Conservation (phyloP, 148 eudicot species). For the Silene latifolia region DNA sequence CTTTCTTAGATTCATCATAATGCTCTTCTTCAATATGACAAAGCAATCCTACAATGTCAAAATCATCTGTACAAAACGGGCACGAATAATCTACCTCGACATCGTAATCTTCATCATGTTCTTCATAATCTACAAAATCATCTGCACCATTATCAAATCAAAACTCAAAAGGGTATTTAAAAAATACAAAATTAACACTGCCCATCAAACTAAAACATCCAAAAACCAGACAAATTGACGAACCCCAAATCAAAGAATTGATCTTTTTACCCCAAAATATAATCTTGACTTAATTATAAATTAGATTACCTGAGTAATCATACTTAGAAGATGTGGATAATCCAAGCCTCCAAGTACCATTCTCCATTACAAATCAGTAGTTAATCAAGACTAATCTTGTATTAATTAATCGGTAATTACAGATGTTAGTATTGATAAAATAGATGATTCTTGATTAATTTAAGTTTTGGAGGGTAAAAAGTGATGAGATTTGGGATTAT, state of each 20-base stretch:
- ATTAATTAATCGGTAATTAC: background rate
- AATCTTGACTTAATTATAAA: background rate
- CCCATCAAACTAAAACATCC: slow-evolving; percentile 13
- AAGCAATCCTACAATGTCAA: slow-evolving; percentile 59
- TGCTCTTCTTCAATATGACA: slow-evolving; percentile 67
- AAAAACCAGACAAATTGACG: background rate
- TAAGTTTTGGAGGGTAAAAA: background rate
- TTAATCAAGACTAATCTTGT: background rate
- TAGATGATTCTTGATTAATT: background rate
- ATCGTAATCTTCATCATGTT: slow-evolving; percentile 40
- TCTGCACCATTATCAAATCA: slow-evolving; percentile 17
- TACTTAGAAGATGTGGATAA: slow-evolving; percentile 31
- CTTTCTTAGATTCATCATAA: slow-evolving; percentile 45
- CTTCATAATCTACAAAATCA: slow-evolving; percentile 30
- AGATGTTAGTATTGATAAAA: background rate
- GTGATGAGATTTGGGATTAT: background rate
- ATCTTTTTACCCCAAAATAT: background rate
- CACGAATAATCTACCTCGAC: slow-evolving; percentile 46
- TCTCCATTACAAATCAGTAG: slow-evolving; percentile 29
- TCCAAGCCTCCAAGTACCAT: slow-evolving; percentile 28
- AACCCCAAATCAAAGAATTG: slow-evolving; percentile 17
- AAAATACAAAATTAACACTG: background rate
- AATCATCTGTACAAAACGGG: slow-evolving; percentile 61
- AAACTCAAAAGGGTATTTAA: background rate
- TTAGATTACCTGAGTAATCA: slow-evolving; percentile 16